Evolutionary conservation across 306 rosid species (phyloP).

Genomic region (Cicer bijugum): DNA sequence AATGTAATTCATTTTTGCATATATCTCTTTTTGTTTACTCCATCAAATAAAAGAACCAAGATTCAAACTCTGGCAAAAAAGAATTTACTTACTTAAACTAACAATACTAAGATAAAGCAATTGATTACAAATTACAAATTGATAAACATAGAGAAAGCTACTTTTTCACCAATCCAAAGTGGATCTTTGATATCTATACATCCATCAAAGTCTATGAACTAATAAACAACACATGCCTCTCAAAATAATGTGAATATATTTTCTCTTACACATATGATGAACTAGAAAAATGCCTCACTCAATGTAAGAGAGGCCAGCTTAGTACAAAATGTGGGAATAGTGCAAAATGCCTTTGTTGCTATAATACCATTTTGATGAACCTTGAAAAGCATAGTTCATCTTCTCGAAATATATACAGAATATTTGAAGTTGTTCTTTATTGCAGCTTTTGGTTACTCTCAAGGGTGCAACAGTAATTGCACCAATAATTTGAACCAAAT

Average conservation of each 20-base stretch:
- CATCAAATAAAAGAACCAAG: too few relatives aligned
- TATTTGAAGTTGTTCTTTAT: constrained; percentile 3
- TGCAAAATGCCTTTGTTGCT: neutral
- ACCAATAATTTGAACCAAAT: constrained; percentile 27
- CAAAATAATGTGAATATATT: constrained; percentile 2
- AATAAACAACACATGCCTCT: constrained; percentile 8
- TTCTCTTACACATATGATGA: constrained; percentile 21
- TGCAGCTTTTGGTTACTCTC: constrained; percentile 26
- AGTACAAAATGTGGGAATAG: neutral
- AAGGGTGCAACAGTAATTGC: constrained; percentile 38
- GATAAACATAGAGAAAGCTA: neutral
- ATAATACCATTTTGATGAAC: neutral
- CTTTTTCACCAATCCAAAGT: neutral
- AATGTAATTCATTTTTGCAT: too few relatives aligned
- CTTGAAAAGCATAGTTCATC: neutral
- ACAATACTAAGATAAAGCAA: too few relatives aligned
- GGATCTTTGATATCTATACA: constrained; percentile 2
- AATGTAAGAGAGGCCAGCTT: constrained; percentile 1
- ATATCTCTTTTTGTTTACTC: too few relatives aligned
- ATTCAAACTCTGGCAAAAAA: too few relatives aligned
- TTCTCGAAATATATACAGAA: neutral
- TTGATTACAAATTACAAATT: neutral
- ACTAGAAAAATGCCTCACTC: constrained; percentile 28
- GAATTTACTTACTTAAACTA: too few relatives aligned
- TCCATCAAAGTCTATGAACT: neutral